Percentiles rank a stretch among this genome's conserved stretches.
phyloP scores from a whole-genome alignment of 108 stramenopile genomes.

The Skeletonema grethae region DNA sequence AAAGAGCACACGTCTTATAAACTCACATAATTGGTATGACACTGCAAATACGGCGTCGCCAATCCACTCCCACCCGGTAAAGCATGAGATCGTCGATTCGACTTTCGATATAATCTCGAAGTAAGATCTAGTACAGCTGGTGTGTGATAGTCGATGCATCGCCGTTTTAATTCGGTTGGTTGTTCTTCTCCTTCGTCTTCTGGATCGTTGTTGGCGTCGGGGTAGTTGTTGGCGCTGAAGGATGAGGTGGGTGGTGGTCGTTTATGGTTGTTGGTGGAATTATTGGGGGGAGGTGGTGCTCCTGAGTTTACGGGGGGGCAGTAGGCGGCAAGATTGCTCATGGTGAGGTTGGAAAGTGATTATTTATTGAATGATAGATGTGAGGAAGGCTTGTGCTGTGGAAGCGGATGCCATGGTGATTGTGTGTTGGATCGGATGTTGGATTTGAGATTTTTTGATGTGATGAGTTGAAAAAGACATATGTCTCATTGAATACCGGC shows the following conservation, averaged over 20 bases:
- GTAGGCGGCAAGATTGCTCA: conserved; percentile 7
- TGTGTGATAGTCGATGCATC: conserved; percentile 82
- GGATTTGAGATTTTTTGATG: too few relatives aligned
- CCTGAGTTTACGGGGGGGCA: neutral
- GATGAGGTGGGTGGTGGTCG: neutral
- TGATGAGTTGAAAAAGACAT: too few relatives aligned
- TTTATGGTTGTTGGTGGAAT: neutral
- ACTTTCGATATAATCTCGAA: conserved; percentile 69
- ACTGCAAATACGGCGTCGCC: conserved; percentile 60
- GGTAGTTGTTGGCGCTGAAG: neutral
- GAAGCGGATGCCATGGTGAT: too few relatives aligned
- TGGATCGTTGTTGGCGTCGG: neutral
- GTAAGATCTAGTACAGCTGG: conserved; percentile 77
- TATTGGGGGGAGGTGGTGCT: neutral
- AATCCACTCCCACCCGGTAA: conserved; percentile 27
- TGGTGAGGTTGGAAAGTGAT: neutral
- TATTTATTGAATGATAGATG: neutral
- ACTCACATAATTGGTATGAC: conserved; percentile 71
- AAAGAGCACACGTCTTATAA: neutral
- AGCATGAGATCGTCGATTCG: conserved; percentile 58
- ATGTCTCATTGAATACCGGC: too few relatives aligned
- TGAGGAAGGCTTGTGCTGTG: too few relatives aligned
- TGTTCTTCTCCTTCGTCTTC: neutral
- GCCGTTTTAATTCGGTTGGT: conserved; percentile 58
- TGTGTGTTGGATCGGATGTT: too few relatives aligned